Evolutionary conservation across 495 filamentous ascomycete genomes (phyloP), one percentile per base, ranked within the genome.

Genomic region (Chaetomium tenue): DNA sequence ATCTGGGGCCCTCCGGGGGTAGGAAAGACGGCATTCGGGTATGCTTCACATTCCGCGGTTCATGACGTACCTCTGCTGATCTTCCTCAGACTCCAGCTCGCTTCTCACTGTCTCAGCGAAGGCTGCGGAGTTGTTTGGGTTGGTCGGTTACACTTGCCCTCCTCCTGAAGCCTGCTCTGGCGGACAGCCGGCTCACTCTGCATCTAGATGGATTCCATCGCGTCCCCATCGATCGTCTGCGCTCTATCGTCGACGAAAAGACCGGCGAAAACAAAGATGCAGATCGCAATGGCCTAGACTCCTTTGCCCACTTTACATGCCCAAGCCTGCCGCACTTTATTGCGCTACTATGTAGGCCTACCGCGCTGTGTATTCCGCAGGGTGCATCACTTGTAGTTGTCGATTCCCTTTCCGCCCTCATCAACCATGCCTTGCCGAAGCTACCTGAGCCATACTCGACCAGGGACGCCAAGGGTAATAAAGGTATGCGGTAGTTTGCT

Each of bases 1-100:
- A 77, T 97, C 37, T 96, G 88, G 78, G 94, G 94, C 0, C 92
- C 94, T 18, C 90, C 91, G 12, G 93, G 93, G 0, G 84, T 83
- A 18, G 94, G 94, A 15, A 98, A 98, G 76, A 95, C 93, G 0
- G 78, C 88, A 6, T 77, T 98, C 66, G 89, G 86, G 93, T 96
- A 74, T 64, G 72, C 25, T 3, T 16, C 20, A 13, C 3, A 30
- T 11, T 33, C 13, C 20, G 16, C 15, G 26, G 47, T 20, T 57
- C 28, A 22, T 12, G 22, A 13, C 44, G 26, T 22, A 5, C 30
- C 28, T 22, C 28, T 22, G 37, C 61, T 69, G 56, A 65, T 57
- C 28, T 18, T 16, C 13, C 51, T 57, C 66, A 93, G 89, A 37
- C 79, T 93, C 67, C 91, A 88, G 72, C 77, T 88, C 37, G 81